Conservation (phyloP, 306 rosid genomes). For the Prunus kanzakura region DNA sequence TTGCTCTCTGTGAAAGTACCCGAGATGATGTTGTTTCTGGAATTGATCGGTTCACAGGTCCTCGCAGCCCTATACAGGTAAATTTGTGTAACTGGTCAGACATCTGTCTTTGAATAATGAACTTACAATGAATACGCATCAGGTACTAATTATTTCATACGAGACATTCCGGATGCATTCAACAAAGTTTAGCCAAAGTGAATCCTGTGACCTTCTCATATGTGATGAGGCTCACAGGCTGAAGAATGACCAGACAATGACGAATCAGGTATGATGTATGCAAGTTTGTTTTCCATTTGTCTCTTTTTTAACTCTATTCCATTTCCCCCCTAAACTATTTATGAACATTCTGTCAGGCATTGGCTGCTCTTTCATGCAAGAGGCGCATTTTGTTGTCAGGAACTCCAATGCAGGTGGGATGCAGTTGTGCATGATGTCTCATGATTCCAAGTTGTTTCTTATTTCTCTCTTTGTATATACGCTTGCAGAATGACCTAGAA, state of each 20-base stretch:
- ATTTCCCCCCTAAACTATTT: neutral
- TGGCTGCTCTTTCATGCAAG: slow-evolving; percentile 85
- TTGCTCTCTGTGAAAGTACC: slow-evolving; percentile 86
- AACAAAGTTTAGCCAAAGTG: slow-evolving; percentile 60
- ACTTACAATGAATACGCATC: slow-evolving; percentile 15
- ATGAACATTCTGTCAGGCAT: slow-evolving; percentile 48
- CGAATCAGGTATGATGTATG: slow-evolving; percentile 66
- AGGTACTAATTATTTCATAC: slow-evolving; percentile 89
- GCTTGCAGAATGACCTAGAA: slow-evolving; percentile 87
- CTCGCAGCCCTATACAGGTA: slow-evolving; percentile 62
- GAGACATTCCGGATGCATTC: slow-evolving; percentile 97
- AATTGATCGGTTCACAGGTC: slow-evolving; percentile 65
- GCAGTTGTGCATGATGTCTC: slow-evolving; percentile 8
- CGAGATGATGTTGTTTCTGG: slow-evolving; percentile 82
- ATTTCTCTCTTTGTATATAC: slow-evolving; percentile 11
- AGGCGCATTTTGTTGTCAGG: slow-evolving; percentile 86
- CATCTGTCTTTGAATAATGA: slow-evolving; percentile 11
- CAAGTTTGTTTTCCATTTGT: neutral
- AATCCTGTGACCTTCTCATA: slow-evolving; percentile 85
- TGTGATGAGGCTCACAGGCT: slow-evolving; percentile 98
- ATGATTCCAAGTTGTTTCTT: slow-evolving; percentile 3
- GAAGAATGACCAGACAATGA: slow-evolving; percentile 91
- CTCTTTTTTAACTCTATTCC: slow-evolving; percentile 1
- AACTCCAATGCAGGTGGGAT: slow-evolving; percentile 93
- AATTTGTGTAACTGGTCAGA: slow-evolving; percentile 16